Evolutionary conservation across 1,284 basidiomycete genomes (phyloP).

Genomic region (Peniophora sp.): DNA sequence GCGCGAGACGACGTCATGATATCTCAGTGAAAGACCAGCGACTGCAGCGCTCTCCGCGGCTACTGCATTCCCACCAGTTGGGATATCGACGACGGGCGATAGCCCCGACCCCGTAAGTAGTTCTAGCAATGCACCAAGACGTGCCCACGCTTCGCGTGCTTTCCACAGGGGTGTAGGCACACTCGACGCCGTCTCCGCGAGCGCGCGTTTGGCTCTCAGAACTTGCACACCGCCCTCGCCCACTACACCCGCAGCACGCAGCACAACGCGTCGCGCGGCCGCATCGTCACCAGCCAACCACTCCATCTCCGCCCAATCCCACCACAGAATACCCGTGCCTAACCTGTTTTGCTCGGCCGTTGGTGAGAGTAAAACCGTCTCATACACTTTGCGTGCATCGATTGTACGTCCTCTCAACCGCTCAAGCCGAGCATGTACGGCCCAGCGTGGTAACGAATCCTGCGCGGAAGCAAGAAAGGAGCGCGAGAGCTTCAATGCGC

Average conservation of each 20-base stretch:
- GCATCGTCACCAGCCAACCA: slow-evolving; percentile 56
- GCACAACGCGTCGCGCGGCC: slow-evolving; percentile 42
- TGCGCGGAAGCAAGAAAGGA: slow-evolving; percentile 54
- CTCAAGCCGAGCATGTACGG: slow-evolving; percentile 76
- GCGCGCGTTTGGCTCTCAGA: slow-evolving; percentile 48
- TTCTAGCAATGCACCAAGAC: slow-evolving; percentile 57
- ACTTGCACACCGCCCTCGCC: slow-evolving; percentile 43
- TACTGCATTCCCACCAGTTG: slow-evolving; percentile 16
- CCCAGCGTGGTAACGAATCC: slow-evolving; percentile 72
- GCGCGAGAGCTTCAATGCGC: slow-evolving; percentile 71
- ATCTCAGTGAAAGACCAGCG: slow-evolving; percentile 51
- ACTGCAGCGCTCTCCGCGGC: slow-evolving; percentile 56
- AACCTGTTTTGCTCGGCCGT: slow-evolving; percentile 24
- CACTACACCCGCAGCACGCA: slow-evolving; percentile 45
- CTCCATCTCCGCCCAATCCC: slow-evolving; percentile 88
- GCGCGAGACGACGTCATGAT: slow-evolving; percentile 49
- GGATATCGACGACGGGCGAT: slow-evolving; percentile 37
- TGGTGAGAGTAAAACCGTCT: slow-evolving; percentile 48
- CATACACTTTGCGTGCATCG: slow-evolving; percentile 81
- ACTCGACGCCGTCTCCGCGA: slow-evolving; percentile 38
- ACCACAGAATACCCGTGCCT: slow-evolving; percentile 59
- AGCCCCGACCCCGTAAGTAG: slow-evolving; percentile 40
- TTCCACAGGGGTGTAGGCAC: slow-evolving; percentile 33
- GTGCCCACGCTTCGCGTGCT: slow-evolving; percentile 54
- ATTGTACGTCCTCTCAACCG: slow-evolving; percentile 59